Percentiles rank a stretch among this genome's conserved stretches.
Evolutionary conservation across 148 eudicot species (phyloP).

Genomic region (Spergularia bocconei): DNA sequence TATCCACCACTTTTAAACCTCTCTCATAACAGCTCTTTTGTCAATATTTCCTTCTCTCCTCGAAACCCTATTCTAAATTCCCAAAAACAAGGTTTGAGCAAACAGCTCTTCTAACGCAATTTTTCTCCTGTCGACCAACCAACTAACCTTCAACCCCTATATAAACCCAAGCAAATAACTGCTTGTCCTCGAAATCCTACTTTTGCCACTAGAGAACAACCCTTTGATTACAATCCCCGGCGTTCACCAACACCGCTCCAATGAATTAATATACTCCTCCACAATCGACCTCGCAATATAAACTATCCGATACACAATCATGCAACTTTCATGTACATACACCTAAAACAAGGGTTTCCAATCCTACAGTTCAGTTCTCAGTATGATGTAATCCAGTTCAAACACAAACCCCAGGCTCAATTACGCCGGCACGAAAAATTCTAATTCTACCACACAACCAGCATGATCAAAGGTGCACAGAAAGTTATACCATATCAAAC

Average conservation of each 20-base stretch:
- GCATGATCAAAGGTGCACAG: background rate
- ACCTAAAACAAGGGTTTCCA: too few species aligned
- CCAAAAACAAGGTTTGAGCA: background rate
- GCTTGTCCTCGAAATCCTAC: constrained; percentile 10
- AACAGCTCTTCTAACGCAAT: background rate
- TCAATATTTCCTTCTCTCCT: background rate
- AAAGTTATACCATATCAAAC: background rate
- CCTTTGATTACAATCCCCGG: background rate
- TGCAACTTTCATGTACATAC: background rate
- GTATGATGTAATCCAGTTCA: background rate
- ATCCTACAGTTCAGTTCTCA: too few species aligned
- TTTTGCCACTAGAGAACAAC: background rate
- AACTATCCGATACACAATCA: background rate
- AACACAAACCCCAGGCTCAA: background rate
- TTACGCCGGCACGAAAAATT: background rate
- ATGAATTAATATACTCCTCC: background rate
- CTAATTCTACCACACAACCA: background rate
- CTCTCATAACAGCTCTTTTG: background rate
- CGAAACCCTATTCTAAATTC: background rate
- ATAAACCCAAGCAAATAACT: background rate
- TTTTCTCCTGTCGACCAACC: background rate
- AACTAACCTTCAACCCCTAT: background rate
- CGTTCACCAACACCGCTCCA: background rate
- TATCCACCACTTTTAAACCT: background rate
- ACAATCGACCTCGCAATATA: constrained; percentile 4